phyloP scores from a whole-genome alignment of 306 rosid genomes.

The Styphnolobium japonicum region DNA sequence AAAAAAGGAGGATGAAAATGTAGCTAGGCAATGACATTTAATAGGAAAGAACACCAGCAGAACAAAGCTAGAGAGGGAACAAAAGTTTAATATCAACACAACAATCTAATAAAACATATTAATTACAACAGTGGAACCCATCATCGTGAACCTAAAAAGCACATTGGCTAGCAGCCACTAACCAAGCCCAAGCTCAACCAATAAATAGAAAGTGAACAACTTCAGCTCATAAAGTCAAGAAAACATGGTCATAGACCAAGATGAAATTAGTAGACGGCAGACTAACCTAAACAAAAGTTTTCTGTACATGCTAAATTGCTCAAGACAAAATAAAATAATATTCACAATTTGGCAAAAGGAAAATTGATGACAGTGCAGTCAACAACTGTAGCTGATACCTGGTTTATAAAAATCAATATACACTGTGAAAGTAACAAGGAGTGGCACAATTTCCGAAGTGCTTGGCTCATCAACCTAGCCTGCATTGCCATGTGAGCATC shows the following conservation, averaged over 20 bases:
- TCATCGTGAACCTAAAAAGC: background rate
- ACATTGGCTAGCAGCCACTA: background rate
- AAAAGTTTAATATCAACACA: background rate
- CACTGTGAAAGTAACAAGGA: conserved; percentile 79
- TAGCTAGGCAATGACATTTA: background rate
- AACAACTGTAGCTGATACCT: conserved; percentile 48
- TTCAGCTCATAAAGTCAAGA: background rate
- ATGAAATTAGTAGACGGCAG: background rate
- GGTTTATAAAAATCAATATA: conserved; percentile 79
- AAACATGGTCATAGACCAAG: background rate
- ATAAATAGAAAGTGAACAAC: background rate
- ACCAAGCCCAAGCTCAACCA: background rate
- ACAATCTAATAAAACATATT: background rate
- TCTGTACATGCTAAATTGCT: background rate
- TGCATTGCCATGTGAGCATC: conserved; percentile 99
- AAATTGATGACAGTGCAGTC: conserved; percentile 7
- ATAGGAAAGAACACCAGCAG: background rate
- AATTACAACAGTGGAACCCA: background rate
- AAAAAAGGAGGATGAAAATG: background rate
- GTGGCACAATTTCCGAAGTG: conserved; percentile 88
- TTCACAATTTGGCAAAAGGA: background rate
- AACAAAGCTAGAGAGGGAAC: background rate
- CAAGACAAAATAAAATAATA: background rate
- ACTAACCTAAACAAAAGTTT: background rate
- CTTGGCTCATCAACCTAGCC: conserved; percentile 97